Percentiles rank a stretch among this genome's conserved stretches.
Evolutionary conservation across 2,329 filamentous ascomycete genomes (phyloP).

Genomic region (Chaetomium olivaceum): DNA sequence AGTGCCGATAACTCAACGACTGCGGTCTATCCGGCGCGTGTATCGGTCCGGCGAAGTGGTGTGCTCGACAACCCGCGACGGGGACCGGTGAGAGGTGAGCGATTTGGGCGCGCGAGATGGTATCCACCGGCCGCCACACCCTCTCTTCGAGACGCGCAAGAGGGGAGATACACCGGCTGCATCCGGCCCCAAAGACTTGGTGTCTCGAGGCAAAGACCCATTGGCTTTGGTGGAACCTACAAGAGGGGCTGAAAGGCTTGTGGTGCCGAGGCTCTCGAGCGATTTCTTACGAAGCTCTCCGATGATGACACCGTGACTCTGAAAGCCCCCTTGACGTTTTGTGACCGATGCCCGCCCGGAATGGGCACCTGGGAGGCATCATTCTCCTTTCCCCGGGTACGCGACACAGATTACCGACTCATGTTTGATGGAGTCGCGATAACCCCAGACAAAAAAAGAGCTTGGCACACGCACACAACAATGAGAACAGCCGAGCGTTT

Average conservation of each 20-base stretch:
- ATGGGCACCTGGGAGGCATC: neutral
- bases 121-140: conserved; percentile 4
- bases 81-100: conserved; percentile 30
- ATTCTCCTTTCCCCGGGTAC: neutral
- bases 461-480: neutral
- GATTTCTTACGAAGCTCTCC: too few species aligned
- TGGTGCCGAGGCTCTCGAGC: conserved; percentile 10
- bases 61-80: conserved; percentile 27
- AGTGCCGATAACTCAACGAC: neutral
- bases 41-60: conserved; percentile 25
- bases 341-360: neutral
- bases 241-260: neutral
- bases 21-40: neutral
- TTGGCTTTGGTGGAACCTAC: conserved; percentile 8
- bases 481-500: neutral
- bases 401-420: neutral
- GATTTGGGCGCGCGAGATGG: neutral
- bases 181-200: conserved; percentile 14
- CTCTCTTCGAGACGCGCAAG: neutral
- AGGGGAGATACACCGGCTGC: conserved; percentile 14
- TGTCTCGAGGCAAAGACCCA: neutral
- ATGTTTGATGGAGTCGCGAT: neutral
- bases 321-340: too few species aligned
- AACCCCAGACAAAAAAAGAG: neutral
- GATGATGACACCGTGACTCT: too few species aligned